These are phyloP conservation scores for Tephrocybe sp. DNA, from an alignment of 768 basidiomycete genomes.

Conservation along the genomic window DNA sequence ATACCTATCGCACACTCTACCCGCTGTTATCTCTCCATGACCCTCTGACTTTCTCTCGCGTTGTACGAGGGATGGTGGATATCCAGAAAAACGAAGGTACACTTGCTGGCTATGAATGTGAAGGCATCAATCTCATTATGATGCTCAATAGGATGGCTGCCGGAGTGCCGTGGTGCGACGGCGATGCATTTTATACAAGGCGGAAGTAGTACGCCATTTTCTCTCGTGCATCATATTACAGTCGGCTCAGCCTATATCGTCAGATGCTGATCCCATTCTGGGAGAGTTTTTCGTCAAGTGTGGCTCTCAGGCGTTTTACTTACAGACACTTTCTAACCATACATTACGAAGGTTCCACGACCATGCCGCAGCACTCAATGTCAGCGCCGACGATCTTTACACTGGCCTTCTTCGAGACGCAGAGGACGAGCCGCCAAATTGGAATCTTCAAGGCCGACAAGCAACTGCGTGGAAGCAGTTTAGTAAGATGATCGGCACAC, in stretches of 20 bases:
- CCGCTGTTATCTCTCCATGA: constrained; percentile 67
- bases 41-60: constrained; percentile 54
- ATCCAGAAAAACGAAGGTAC: constrained; percentile 68
- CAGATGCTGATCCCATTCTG: constrained; percentile 65
- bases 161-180: constrained; percentile 62
- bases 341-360: constrained; percentile 43
- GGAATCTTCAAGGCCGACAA: constrained; percentile 65
- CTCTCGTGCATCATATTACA: background rate
- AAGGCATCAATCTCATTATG: no score
- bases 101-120: no score
- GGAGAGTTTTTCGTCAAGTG: constrained; percentile 68
- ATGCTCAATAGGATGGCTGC: constrained; percentile 56
- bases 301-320: constrained; percentile 6
- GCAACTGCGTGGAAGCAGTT: constrained; percentile 55
- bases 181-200: constrained; percentile 56
- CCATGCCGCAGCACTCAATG: constrained; percentile 45
- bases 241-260: background rate
- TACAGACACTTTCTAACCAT: background rate
- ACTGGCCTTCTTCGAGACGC: constrained; percentile 59
- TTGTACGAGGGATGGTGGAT: constrained; percentile 66
- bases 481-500: constrained; percentile 29
- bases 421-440: constrained; percentile 55
- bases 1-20: constrained; percentile 63
- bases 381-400: constrained; percentile 52
- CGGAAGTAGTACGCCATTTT: constrained; percentile 50